These are phyloP conservation scores for Umbelopsis isabellina DNA, from an alignment of 192 early-diverging fungal genomes.

Conservation along the genomic window DNA sequence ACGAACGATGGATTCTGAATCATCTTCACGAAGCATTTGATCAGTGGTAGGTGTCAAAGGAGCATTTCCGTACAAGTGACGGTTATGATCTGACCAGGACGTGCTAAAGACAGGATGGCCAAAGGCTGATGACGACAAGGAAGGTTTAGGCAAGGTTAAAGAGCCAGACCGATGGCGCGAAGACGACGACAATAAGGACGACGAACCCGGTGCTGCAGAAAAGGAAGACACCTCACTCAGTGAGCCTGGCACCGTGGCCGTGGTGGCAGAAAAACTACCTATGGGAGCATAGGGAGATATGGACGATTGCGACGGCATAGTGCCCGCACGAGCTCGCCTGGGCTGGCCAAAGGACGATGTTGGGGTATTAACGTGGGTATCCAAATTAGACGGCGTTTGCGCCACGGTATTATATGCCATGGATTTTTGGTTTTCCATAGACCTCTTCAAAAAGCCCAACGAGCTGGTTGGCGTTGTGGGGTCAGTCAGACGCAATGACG, in stretches of 20 bases:
- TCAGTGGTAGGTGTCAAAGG: conserved; percentile 29
- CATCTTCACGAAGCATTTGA: conserved; percentile 35
- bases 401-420: neutral
- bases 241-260: neutral
- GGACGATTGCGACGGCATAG: conserved; percentile 36
- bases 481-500: conserved; percentile 12
- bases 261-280: neutral
- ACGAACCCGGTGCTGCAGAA: neutral
- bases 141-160: conserved; percentile 24
- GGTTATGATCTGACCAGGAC: conserved; percentile 2
- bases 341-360: conserved; percentile 4
- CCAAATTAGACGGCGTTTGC: neutral
- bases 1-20: conserved; percentile 35
- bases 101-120: conserved; percentile 5
- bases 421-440: conserved; percentile 15
- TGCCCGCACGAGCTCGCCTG: conserved; percentile 34
- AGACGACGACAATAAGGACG: conserved; percentile 17
- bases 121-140: conserved; percentile 4
- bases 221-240: neutral
- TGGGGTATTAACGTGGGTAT: neutral
- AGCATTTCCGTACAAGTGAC: conserved; percentile 5
- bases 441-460: conserved; percentile 4
- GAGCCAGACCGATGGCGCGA: conserved; percentile 34
- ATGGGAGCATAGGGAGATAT: conserved; percentile 12
- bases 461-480: conserved; percentile 13